phyloP scores from a whole-genome alignment of 768 basidiomycete species.

The Saitozyma podzolica region DNA sequence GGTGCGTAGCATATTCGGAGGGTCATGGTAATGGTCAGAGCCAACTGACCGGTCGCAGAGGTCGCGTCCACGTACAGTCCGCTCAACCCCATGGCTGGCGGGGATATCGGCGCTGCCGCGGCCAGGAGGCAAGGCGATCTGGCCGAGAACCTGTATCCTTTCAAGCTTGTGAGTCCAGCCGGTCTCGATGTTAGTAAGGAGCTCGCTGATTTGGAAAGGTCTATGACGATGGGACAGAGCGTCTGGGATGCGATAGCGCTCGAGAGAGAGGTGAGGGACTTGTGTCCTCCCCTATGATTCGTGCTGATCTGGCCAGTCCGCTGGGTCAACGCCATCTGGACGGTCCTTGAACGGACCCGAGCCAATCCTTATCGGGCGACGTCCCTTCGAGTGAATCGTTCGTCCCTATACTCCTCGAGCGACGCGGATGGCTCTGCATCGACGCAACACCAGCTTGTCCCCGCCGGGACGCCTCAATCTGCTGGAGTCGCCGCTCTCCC shows the following conservation, averaged over 20 bases:
- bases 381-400: constrained; percentile 17
- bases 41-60: constrained; percentile 56
- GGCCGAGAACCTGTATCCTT: constrained; percentile 75
- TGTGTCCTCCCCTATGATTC: neutral
- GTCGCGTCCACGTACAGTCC: constrained; percentile 81
- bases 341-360: constrained; percentile 48
- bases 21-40: neutral
- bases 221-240: constrained; percentile 84
- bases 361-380: constrained; percentile 18
- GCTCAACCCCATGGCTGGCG: constrained; percentile 72
- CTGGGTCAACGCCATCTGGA: constrained; percentile 93
- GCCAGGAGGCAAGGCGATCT: constrained; percentile 59
- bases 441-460: constrained; percentile 25
- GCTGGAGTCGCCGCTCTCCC: constrained; percentile 1
- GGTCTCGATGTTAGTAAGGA: neutral
- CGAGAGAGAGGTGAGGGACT: constrained; percentile 60
- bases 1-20: constrained; percentile 25
- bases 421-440: constrained; percentile 33
- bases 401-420: constrained; percentile 14
- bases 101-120: constrained; percentile 83
- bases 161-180: constrained; percentile 62
- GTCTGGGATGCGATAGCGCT: constrained; percentile 83
- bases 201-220: constrained; percentile 48
- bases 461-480: constrained; percentile 10
- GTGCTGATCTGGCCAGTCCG: constrained; percentile 56